Conservation (phyloP, 306 rosid species). For the Betula pendula region DNA sequence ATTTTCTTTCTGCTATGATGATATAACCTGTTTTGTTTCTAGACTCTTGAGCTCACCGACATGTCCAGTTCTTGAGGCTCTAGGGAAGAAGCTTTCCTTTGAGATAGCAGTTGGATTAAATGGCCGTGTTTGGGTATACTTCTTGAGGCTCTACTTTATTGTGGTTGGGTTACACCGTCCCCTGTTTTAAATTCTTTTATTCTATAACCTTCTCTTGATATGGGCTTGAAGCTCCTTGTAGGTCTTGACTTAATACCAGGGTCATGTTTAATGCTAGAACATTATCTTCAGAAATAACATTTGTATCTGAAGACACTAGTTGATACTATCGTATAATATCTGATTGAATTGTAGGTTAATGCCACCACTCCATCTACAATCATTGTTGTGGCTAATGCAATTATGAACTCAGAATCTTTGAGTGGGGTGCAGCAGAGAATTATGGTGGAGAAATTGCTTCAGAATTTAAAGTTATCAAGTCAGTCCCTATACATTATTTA, state of each 20-base stretch:
- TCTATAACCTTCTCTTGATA: neutral
- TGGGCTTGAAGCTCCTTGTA: conserved; percentile 12
- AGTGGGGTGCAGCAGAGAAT: conserved; percentile 83
- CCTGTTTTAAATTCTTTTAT: conserved; percentile 8
- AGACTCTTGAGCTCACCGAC: conserved; percentile 81
- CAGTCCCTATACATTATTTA: conserved; percentile 18
- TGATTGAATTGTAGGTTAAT: conserved; percentile 55
- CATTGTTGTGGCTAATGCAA: conserved; percentile 64
- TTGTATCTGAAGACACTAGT: too few relatives aligned
- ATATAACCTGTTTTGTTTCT: conserved; percentile 19
- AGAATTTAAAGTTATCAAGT: conserved; percentile 52
- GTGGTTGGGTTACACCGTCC: neutral
- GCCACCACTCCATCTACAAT: conserved; percentile 64
- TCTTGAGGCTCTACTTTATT: conserved; percentile 4
- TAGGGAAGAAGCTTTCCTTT: conserved; percentile 91
- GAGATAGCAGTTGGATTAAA: conserved; percentile 86
- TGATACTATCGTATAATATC: neutral
- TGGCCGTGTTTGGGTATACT: conserved; percentile 88
- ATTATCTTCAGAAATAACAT: neutral
- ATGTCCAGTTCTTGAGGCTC: conserved; percentile 72
- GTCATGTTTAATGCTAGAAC: neutral
- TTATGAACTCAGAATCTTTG: conserved; percentile 67
- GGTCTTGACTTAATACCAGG: neutral
- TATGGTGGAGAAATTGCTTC: conserved; percentile 81
- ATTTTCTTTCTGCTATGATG: conserved; percentile 1